Evolutionary conservation across 441 rosid genomes (phyloP).

Genomic region (Eutrema salsugineum): DNA sequence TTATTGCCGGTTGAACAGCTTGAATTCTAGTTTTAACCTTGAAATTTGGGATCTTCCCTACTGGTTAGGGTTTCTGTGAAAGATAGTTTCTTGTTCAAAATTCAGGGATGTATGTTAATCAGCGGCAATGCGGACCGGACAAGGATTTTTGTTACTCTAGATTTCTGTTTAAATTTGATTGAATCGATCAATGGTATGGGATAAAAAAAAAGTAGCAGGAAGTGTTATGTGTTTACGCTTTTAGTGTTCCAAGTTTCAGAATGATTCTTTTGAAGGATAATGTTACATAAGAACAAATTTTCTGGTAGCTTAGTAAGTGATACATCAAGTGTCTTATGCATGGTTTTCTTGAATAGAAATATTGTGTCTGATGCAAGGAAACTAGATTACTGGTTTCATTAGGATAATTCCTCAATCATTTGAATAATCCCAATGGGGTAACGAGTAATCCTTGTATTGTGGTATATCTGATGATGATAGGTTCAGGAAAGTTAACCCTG

Average conservation of each 20-base stretch:
- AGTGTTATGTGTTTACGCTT: constrained; percentile 4
- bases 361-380: neutral
- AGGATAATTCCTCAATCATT: neutral
- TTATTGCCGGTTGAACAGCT: neutral
- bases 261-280: neutral
- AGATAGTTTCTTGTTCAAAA: neutral
- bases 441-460: neutral
- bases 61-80: neutral
- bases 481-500: constrained; percentile 37
- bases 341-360: neutral
- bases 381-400: neutral
- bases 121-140: neutral
- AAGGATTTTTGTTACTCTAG: neutral
- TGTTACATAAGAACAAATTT: neutral
- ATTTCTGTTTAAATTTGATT: neutral
- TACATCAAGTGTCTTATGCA: neutral
- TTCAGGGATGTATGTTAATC: neutral
- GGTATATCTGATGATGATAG: constrained; percentile 30
- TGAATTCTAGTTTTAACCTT: neutral
- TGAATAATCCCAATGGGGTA: neutral
- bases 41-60: neutral
- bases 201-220: neutral
- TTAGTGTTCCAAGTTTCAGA: neutral
- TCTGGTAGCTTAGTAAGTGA: neutral
- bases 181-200: neutral